Percentiles rank a stretch among this genome's conserved stretches.
These are phyloP conservation scores for Penstemon eatonii DNA, from an alignment of 257 asterid genomes.

Conservation along the genomic window DNA sequence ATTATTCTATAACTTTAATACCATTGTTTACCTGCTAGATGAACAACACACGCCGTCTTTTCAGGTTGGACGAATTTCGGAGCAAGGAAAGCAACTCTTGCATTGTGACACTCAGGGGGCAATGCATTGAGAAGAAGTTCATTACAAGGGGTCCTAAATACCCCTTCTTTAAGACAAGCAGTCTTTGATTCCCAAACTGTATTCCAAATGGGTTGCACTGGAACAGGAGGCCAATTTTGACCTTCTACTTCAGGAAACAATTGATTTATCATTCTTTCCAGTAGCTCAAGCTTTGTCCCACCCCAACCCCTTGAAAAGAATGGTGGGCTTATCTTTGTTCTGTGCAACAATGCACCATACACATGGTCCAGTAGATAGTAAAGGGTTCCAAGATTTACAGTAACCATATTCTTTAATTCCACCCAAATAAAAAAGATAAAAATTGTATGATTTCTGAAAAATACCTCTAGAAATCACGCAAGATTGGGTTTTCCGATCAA, in stretches of 20 bases:
- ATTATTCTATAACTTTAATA: background rate
- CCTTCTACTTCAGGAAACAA: constrained; percentile 71
- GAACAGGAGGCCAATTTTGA: constrained; percentile 73
- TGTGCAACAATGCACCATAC: constrained; percentile 86
- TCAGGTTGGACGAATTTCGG: constrained; percentile 63
- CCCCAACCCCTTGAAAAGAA: constrained; percentile 96
- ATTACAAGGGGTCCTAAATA: constrained; percentile 78
- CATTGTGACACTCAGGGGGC: constrained; percentile 88
- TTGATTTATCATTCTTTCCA: constrained; percentile 74
- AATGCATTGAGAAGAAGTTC: constrained; percentile 75
- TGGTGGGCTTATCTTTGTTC: constrained; percentile 80
- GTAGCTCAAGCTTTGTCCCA: constrained; percentile 82
- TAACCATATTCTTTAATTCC: constrained; percentile 42
- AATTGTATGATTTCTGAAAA: background rate
- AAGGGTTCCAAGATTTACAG: constrained; percentile 80
- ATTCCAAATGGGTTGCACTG: constrained; percentile 75
- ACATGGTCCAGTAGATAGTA: constrained; percentile 86
- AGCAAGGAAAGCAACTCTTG: constrained; percentile 82
- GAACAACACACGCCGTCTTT: constrained; percentile 90
- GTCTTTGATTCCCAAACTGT: constrained; percentile 83
- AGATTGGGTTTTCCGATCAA: constrained; percentile 23
- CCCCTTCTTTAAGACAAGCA: constrained; percentile 82
- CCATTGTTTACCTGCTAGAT: constrained; percentile 76
- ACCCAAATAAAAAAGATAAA: background rate
- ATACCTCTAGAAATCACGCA: background rate